Evolutionary conservation across 352 stramenopile genomes (phyloP).

Genomic region (Elongisporangium prolatum): DNA sequence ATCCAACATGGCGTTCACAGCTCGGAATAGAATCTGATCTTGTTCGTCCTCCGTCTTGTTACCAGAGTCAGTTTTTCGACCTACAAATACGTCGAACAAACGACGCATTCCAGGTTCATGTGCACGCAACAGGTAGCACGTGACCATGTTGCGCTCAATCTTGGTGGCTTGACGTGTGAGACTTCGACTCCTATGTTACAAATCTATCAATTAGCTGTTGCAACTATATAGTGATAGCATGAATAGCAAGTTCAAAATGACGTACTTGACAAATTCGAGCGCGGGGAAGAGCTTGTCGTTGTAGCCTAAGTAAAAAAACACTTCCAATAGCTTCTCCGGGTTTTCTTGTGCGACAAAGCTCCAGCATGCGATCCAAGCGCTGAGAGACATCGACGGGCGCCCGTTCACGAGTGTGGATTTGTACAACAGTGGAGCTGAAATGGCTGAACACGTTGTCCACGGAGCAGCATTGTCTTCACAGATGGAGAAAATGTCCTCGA

Average conservation of each 20-base stretch:
- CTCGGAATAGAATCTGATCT: conserved; percentile 36
- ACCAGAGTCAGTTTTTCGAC: conserved; percentile 13
- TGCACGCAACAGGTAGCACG: conserved; percentile 63
- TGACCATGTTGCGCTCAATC: conserved; percentile 69
- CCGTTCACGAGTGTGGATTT: conserved; percentile 49
- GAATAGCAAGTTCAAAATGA: conserved; percentile 5
- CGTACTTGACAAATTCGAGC: conserved; percentile 62
- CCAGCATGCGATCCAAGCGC: conserved; percentile 68
- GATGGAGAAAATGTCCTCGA: conserved; percentile 83
- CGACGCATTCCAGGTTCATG: conserved; percentile 39
- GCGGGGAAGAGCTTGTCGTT: conserved; percentile 65
- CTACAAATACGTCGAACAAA: conserved; percentile 51
- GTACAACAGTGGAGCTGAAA: conserved; percentile 51
- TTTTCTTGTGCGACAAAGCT: conserved; percentile 74
- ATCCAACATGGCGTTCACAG: conserved; percentile 51
- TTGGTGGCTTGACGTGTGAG: conserved; percentile 44
- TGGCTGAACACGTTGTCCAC: conserved; percentile 62
- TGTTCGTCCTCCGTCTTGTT: conserved; percentile 20
- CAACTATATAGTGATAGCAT: background rate
- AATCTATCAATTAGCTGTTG: background rate
- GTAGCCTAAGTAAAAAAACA: conserved; percentile 81
- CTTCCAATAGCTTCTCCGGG: conserved; percentile 65
- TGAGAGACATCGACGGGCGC: conserved; percentile 42
- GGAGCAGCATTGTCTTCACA: conserved; percentile 61
- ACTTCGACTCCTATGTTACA: conserved; percentile 35